Conservation (phyloP, 2,329 filamentous ascomycete genomes). For the Trichoderma hamatum region DNA sequence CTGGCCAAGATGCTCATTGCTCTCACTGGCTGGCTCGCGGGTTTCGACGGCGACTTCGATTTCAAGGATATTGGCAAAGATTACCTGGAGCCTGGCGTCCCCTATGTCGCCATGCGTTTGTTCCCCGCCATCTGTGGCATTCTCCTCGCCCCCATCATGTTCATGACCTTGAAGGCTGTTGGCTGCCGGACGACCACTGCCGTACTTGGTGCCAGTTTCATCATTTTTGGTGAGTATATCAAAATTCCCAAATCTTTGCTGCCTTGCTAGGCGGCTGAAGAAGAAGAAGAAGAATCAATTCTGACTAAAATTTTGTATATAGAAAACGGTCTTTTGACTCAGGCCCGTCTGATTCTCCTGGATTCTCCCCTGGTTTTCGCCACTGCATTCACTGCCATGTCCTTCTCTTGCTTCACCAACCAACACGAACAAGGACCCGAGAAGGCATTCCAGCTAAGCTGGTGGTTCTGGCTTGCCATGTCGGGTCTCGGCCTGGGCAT, state of each 20-base stretch:
- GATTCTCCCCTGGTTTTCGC: slow-evolving; percentile 94
- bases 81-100: slow-evolving; percentile 90
- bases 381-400: slow-evolving; percentile 86
- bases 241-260: not conserved
- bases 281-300: not conserved
- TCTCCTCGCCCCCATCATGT: slow-evolving; percentile 86
- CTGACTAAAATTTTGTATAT: slow-evolving; percentile 35
- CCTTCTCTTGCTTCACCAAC: slow-evolving; percentile 93
- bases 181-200: slow-evolving; percentile 89
- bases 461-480: slow-evolving; percentile 97
- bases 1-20: slow-evolving; percentile 96
- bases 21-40: slow-evolving; percentile 89
- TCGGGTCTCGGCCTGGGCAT: slow-evolving; percentile 87
- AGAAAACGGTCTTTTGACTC: slow-evolving; percentile 96
- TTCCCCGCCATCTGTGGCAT: slow-evolving; percentile 89
- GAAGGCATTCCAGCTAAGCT: slow-evolving; percentile 83
- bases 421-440: slow-evolving; percentile 91
- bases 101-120: slow-evolving; percentile 96
- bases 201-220: slow-evolving; percentile 77
- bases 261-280: not conserved
- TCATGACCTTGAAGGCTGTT: slow-evolving; percentile 86
- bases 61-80: slow-evolving; percentile 99
- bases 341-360: slow-evolving; percentile 92
- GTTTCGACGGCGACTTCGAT: slow-evolving; percentile 93
- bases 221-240: slow-evolving; percentile 79